A percentile compares a stretch with the other conserved stretches of the same genome.
phyloP scores from a whole-genome alignment of 1,139 yeast species.

The Hyphopichia wangnamkhiaoensis region DNA sequence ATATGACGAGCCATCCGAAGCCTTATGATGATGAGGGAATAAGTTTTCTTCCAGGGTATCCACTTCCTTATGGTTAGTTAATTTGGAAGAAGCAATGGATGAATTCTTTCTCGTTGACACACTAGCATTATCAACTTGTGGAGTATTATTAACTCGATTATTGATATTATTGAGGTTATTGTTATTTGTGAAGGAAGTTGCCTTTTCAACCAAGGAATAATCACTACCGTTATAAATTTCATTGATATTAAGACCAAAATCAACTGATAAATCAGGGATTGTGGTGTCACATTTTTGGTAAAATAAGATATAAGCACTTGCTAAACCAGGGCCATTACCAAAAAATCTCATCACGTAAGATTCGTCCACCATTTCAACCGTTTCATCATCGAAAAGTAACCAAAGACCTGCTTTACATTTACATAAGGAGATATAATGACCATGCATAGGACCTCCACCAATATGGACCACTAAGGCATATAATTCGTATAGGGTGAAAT shows the following conservation, averaged over 20 bases:
- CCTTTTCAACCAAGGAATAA: slow-evolving; percentile 14
- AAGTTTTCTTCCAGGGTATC: slow-evolving; percentile 4
- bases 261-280: slow-evolving; percentile 23
- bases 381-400: slow-evolving; percentile 93
- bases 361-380: slow-evolving; percentile 87
- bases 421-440: slow-evolving; percentile 88
- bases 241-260: slow-evolving; percentile 37
- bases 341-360: slow-evolving; percentile 80
- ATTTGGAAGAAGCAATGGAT: slow-evolving; percentile 3
- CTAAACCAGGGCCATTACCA: slow-evolving; percentile 86
- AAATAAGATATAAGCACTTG: slow-evolving; percentile 88
- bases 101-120: slow-evolving; percentile 2
- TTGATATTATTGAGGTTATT: background rate
- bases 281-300: slow-evolving; percentile 43
- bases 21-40: slow-evolving; percentile 9
- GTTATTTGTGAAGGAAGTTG: slow-evolving; percentile 7
- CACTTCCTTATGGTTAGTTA: background rate
- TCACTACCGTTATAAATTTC: slow-evolving; percentile 40
- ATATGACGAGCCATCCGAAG: slow-evolving; percentile 1
- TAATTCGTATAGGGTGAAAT: slow-evolving; percentile 65
- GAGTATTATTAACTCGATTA: no score
- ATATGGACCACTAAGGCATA: slow-evolving; percentile 89
- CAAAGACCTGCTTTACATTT: slow-evolving; percentile 81
- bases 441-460: slow-evolving; percentile 98
- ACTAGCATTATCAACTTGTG: background rate